Conservation (phyloP, 192 early-diverging fungal species). For the Spizellomyces sp. region DNA sequence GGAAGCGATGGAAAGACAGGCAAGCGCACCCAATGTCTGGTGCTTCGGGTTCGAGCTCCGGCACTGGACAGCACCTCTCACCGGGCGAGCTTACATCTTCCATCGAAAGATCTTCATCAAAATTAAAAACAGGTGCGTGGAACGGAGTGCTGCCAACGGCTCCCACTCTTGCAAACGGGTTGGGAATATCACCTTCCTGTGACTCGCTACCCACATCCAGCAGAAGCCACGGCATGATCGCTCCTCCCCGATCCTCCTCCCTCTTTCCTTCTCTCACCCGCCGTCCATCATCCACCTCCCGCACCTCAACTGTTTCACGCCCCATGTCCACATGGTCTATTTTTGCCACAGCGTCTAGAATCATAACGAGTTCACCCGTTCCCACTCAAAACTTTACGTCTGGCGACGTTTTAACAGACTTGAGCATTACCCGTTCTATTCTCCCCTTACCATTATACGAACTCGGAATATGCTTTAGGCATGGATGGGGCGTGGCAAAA, state of each 20-base stretch:
- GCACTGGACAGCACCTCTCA: background rate
- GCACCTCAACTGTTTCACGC: background rate
- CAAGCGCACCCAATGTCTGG: background rate
- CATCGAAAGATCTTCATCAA: background rate
- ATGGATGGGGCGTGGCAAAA: slow-evolving; percentile 37
- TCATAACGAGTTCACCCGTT: background rate
- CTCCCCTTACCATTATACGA: slow-evolving; percentile 43
- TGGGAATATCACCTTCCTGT: background rate
- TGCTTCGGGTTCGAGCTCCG: background rate
- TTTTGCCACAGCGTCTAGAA: background rate
- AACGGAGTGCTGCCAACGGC: background rate
- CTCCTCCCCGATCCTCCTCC: background rate
- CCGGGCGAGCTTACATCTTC: background rate
- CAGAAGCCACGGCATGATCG: background rate
- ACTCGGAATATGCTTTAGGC: slow-evolving; percentile 32
- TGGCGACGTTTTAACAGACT: background rate
- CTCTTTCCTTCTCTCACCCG: background rate
- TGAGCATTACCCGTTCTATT: slow-evolving; percentile 11
- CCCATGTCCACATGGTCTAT: background rate
- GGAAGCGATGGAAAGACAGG: background rate
- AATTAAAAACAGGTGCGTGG: background rate
- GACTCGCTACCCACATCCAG: background rate
- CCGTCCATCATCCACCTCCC: background rate
- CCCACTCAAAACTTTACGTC: background rate
- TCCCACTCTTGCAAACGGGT: background rate